Evolutionary conservation across 495 filamentous ascomycete species (phyloP).

Genomic region (Pyrenopolyporus hunteri): DNA sequence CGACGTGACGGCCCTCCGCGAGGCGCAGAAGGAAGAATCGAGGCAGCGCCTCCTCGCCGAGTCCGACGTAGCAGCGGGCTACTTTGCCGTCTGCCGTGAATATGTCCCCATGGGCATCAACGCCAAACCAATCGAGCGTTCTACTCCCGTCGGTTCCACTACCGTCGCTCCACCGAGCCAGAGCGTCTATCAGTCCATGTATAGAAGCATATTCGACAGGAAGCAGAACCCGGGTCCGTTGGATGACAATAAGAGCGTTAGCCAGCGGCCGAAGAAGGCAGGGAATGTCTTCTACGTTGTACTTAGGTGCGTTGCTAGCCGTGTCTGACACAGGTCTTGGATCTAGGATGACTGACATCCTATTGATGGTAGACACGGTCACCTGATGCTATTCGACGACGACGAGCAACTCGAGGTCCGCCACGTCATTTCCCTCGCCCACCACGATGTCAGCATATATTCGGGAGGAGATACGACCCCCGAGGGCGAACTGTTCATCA

Average conservation of each 20-base stretch:
- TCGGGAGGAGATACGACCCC: conserved; percentile 80
- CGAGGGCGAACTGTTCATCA: conserved; percentile 93
- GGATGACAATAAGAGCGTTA: conserved; percentile 52
- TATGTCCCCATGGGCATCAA: conserved; percentile 89
- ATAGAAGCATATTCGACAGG: conserved; percentile 91
- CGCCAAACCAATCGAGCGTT: conserved; percentile 88
- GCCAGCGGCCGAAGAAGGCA: conserved; percentile 71
- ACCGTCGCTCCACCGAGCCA: conserved; percentile 74
- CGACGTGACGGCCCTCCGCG: conserved; percentile 53
- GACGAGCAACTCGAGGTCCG: conserved; percentile 87
- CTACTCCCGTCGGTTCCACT: conserved; percentile 75
- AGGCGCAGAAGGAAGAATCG: conserved; percentile 51
- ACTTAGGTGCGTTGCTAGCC: conserved; percentile 64
- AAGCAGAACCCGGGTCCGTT: conserved; percentile 61
- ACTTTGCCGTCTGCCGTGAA: conserved; percentile 93
- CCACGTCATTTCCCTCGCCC: conserved; percentile 89
- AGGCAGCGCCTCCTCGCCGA: conserved; percentile 58
- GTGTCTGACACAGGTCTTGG: conserved; percentile 5
- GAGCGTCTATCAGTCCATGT: conserved; percentile 98
- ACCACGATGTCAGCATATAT: conserved; percentile 85
- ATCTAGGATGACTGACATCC: background rate
- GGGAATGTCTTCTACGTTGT: conserved; percentile 96
- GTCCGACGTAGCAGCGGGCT: conserved; percentile 86
- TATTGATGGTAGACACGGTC: conserved; percentile 72
- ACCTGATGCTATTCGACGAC: conserved; percentile 97